phyloP scores from a whole-genome alignment of 2,329 filamentous ascomycete genomes.

The Colletotrichum higginsianum region DNA sequence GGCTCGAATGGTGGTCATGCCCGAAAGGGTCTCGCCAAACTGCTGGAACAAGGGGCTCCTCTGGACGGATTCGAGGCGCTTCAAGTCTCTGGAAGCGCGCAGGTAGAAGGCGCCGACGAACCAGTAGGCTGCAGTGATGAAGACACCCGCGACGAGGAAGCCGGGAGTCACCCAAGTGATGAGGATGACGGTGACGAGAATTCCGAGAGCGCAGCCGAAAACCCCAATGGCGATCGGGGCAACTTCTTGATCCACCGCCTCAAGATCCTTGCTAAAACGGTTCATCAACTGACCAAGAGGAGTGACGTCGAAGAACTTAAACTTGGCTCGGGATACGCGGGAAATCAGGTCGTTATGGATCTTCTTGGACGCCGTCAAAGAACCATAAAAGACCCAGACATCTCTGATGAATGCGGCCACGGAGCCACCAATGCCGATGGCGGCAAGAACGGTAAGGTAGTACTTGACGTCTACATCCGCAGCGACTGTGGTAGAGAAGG shows the following conservation, averaged over 20 bases:
- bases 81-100: conserved; percentile 92
- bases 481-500: conserved; percentile 54
- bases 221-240: conserved; percentile 89
- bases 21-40: conserved; percentile 94
- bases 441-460: conserved; percentile 86
- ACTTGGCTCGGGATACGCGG: conserved; percentile 88
- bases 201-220: conserved; percentile 73
- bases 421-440: conserved; percentile 84
- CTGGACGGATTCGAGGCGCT: conserved; percentile 94
- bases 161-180: conserved; percentile 92
- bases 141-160: conserved; percentile 88
- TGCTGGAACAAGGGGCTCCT: conserved; percentile 97
- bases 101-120: conserved; percentile 91
- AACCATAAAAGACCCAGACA: conserved; percentile 92
- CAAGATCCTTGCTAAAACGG: conserved; percentile 97
- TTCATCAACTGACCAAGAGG: conserved; percentile 98
- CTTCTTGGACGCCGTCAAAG: conserved; percentile 86
- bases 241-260: conserved; percentile 95
- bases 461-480: conserved; percentile 84
- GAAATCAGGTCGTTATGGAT: conserved; percentile 86
- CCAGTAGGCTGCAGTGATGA: conserved; percentile 88
- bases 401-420: conserved; percentile 87
- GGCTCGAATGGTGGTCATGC: conserved; percentile 96
- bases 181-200: conserved; percentile 88
- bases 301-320: conserved; percentile 98